Base-by-base conservation (phyloP, 2,329 filamentous ascomycete species). In the Trichoderma endophyticum region DNA sequence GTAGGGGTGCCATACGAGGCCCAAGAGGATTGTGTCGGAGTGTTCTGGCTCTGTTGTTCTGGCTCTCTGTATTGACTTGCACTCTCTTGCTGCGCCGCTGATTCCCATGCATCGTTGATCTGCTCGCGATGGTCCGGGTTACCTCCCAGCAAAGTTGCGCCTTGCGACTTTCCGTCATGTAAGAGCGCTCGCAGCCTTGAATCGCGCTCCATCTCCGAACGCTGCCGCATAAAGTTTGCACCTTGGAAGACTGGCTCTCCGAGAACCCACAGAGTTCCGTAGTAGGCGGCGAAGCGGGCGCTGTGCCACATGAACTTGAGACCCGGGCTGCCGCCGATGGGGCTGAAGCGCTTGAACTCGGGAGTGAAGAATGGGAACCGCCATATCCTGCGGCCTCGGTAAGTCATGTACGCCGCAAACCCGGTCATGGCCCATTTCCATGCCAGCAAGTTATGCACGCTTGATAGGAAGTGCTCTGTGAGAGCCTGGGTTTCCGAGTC, bases 321-420 rank as follows among this genome's bases (percentile, higher is more conserved):
- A 0, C n/a, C 51, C 0, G 12, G 60, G 4, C 80, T 81, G 3
- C 73, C 76, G 2, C 80, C 54, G n/a, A 79, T 34, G 9, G 81
- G 80, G 68, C 81, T 75, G 48, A 81, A 80, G 32, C 61, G 75
- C 57, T 48, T 72, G 36, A 77, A 75, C 59, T 80, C 79, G 3
- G 83, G 82, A 48, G 76, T 78, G 75, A 79, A 82, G 54, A 85
- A 78, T 18, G 83, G 83, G 74, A 86, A 85, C 6, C 78, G 79
- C 75, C 81, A 83, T 4, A 76, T 80, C 24, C 74, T 74, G 54
- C 80, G 79, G 5, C 78, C 77, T 11, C 75, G 72, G 39, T 76
- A 79, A 1, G 81, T 72, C 64, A 80, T 34, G 59, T 72, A 74
- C 3, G 66, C 71, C 6, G 81, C 77, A 1, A 78, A 15, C 21